Conservation (phyloP, 106 monocot genomes). For the Cymbidium sinense region DNA sequence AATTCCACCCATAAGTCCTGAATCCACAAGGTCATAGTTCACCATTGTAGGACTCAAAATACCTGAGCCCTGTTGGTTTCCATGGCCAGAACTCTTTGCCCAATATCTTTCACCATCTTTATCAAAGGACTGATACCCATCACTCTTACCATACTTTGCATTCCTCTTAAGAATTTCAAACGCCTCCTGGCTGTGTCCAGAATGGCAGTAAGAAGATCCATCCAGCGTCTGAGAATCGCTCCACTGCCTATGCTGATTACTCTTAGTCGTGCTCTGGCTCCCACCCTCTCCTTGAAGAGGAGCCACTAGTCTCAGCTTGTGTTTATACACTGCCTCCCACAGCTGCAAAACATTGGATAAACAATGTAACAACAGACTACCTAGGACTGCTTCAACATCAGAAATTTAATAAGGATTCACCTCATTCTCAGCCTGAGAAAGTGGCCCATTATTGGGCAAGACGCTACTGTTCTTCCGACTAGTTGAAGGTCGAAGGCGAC, state of each 20-base stretch:
- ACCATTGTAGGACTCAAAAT: slow-evolving; percentile 30
- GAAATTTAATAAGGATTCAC: slow-evolving; percentile 11
- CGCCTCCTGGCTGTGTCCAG: slow-evolving; percentile 25
- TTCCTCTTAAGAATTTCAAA: slow-evolving; percentile 38
- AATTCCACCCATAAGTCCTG: slow-evolving; percentile 17
- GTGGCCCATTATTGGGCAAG: neutral
- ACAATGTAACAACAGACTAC: slow-evolving; percentile 7
- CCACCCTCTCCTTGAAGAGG: slow-evolving; percentile 22
- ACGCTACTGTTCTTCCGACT: slow-evolving; percentile 3
- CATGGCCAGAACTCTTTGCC: slow-evolving; percentile 16
- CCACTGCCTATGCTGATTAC: slow-evolving; percentile 36
- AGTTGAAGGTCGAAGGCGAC: neutral
- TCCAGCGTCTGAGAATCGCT: slow-evolving; percentile 57
- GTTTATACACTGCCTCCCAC: slow-evolving; percentile 65
- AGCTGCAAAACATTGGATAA: slow-evolving; percentile 25
- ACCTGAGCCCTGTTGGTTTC: slow-evolving; percentile 30
- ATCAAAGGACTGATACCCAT: slow-evolving; percentile 25
- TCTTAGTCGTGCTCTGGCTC: slow-evolving; percentile 48
- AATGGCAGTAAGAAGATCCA: slow-evolving; percentile 39
- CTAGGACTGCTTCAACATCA: neutral
- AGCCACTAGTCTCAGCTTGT: slow-evolving; percentile 34
- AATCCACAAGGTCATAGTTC: slow-evolving; percentile 31
- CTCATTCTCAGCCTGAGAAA: slow-evolving; percentile 25
- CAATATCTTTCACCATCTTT: slow-evolving; percentile 24
- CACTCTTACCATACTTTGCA: slow-evolving; percentile 12